phyloP scores from a whole-genome alignment of 345 rosid genomes.

The Camelina laxa region DNA sequence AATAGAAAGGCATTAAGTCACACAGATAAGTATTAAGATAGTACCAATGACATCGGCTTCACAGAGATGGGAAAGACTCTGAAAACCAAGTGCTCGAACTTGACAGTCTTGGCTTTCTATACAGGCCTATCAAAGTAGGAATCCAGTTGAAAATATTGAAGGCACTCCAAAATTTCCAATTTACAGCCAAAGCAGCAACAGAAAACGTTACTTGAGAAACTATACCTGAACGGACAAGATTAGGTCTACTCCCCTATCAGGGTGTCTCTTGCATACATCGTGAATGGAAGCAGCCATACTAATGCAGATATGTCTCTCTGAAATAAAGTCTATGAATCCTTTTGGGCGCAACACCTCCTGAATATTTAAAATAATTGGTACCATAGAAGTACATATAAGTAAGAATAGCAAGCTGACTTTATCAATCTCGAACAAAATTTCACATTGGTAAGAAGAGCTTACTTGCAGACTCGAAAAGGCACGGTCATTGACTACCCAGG shows the following conservation, averaged over 20 bases:
- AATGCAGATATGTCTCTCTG: conserved; percentile 68
- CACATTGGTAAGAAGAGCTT: conserved; percentile 25
- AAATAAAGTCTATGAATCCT: conserved; percentile 56
- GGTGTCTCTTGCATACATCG: conserved; percentile 80
- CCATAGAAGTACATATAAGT: conserved; percentile 6
- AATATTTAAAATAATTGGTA: conserved; percentile 35
- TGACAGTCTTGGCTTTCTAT: conserved; percentile 74
- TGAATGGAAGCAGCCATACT: conserved; percentile 81
- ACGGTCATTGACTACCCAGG: conserved; percentile 90
- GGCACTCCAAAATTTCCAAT: conserved; percentile 28
- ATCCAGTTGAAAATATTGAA: conserved; percentile 21
- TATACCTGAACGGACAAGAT: conserved; percentile 94
- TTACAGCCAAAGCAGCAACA: conserved; percentile 26
- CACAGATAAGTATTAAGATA: conserved; percentile 36
- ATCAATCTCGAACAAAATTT: conserved; percentile 7
- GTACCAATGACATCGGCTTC: conserved; percentile 97
- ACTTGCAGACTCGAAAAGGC: conserved; percentile 81
- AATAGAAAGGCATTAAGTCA: conserved; percentile 13
- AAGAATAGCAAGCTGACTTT: conserved; percentile 15
- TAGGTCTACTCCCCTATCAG: conserved; percentile 98
- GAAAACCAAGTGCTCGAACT: conserved; percentile 84
- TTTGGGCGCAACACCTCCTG: conserved; percentile 76
- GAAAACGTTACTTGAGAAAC: conserved; percentile 36
- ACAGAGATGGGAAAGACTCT: conserved; percentile 92
- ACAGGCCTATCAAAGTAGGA: conserved; percentile 68